Conservation (phyloP, 345 rosid species). For the Eucalyptus cloeziana region DNA sequence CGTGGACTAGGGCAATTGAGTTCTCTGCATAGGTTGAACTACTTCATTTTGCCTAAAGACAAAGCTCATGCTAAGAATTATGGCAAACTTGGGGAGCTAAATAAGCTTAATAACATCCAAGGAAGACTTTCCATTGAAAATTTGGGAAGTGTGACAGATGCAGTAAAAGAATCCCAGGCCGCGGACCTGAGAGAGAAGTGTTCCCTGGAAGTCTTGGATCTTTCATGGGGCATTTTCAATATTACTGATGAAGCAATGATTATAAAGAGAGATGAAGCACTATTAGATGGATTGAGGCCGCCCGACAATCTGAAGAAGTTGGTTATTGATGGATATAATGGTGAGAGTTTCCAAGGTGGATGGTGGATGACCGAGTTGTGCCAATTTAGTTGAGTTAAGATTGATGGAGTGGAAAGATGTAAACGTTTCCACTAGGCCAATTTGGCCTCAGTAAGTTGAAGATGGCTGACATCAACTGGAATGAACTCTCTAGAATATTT, state of each 20-base stretch:
- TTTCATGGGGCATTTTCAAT: too few relatives aligned
- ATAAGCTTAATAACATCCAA: accelerated
- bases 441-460: constrained; percentile 3
- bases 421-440: background rate
- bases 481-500: background rate
- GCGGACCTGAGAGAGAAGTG: background rate
- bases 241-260: accelerated
- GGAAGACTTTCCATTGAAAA: too few relatives aligned
- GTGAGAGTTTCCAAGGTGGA: constrained; percentile 2
- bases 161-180: accelerated
- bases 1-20: background rate
- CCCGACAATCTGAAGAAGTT: background rate
- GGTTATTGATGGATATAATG: background rate
- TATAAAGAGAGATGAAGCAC: background rate
- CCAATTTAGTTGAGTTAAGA: background rate
- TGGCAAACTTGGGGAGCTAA: background rate
- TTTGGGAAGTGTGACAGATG: too few relatives aligned
- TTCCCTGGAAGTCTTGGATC: accelerated
- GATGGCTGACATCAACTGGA: accelerated
- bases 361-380: background rate
- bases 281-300: constrained; percentile 3
- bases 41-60: background rate
- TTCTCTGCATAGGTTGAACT: background rate
- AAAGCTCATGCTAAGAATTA: background rate
- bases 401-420: background rate